Percentiles rank a stretch among this genome's conserved stretches.
Evolutionary conservation across 805 yeast species (phyloP).

Genomic region (Isabelozyma rhagii): DNA sequence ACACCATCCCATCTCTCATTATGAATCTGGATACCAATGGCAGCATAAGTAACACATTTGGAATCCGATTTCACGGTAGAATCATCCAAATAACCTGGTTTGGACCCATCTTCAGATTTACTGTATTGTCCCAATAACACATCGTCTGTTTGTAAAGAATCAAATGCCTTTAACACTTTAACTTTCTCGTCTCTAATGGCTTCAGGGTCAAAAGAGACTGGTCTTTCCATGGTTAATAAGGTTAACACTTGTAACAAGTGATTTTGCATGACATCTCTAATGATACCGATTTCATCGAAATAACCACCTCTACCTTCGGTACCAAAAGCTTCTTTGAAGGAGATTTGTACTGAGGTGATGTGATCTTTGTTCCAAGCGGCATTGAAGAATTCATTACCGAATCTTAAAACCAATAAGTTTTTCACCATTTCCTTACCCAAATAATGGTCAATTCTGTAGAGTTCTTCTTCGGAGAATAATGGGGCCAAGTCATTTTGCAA

Average conservation of each 20-base stretch:
- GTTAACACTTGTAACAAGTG: conserved; percentile 92
- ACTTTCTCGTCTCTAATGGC: conserved; percentile 96
- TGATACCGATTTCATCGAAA: conserved; percentile 91
- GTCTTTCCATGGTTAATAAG: conserved; percentile 92
- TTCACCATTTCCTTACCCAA: conserved; percentile 98
- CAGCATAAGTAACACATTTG: conserved; percentile 90
- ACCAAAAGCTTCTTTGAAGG: conserved; percentile 97
- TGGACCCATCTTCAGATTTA: conserved; percentile 78
- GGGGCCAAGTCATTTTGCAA: conserved; percentile 80
- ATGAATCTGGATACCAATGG: conserved; percentile 69
- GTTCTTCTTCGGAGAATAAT: conserved; percentile 83
- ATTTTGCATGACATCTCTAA: conserved; percentile 98
- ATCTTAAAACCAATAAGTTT: conserved; percentile 83
- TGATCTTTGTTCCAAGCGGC: conserved; percentile 87
- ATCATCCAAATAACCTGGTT: conserved; percentile 91
- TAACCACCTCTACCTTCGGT: conserved; percentile 99
- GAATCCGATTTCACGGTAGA: conserved; percentile 80
- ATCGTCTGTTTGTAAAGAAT: conserved; percentile 61
- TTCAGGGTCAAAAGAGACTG: conserved; percentile 87
- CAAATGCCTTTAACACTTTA: conserved; percentile 79
- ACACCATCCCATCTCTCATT: conserved; percentile 99
- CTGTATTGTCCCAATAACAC: conserved; percentile 85
- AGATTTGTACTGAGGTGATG: conserved; percentile 77
- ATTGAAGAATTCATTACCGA: conserved; percentile 82
- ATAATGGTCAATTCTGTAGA: conserved; percentile 95